Conservation (phyloP, 345 rosid species). For the Hibiscus trionum region DNA sequence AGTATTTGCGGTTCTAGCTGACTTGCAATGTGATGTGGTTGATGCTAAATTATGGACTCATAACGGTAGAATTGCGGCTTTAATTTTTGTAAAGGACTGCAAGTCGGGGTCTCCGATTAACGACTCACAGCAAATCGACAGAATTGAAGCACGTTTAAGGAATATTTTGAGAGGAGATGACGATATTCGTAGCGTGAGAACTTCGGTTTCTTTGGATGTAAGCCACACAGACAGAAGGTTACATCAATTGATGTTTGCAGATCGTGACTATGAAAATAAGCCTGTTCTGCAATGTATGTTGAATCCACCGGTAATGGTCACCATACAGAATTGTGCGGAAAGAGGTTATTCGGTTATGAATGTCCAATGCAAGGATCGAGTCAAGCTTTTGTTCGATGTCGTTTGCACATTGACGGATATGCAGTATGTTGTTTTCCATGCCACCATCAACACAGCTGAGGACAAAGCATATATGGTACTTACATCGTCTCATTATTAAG, state of each 20-base stretch:
- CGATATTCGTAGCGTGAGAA: slow-evolving; percentile 63
- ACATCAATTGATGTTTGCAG: slow-evolving; percentile 96
- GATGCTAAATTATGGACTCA: slow-evolving; percentile 88
- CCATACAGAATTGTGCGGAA: slow-evolving; percentile 83
- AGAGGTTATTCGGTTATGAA: slow-evolving; percentile 79
- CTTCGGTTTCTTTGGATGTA: slow-evolving; percentile 58
- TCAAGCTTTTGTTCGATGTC: slow-evolving; percentile 77
- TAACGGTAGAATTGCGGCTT: slow-evolving; percentile 61
- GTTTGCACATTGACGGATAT: slow-evolving; percentile 95
- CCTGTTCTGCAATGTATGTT: slow-evolving; percentile 30
- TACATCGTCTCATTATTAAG: background rate
- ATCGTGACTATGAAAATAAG: slow-evolving; percentile 77
- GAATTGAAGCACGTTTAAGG: slow-evolving; percentile 52
- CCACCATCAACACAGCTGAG: slow-evolving; percentile 52
- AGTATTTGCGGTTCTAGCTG: slow-evolving; percentile 79
- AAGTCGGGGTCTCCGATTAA: slow-evolving; percentile 54
- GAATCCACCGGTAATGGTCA: slow-evolving; percentile 46
- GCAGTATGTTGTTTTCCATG: slow-evolving; percentile 87
- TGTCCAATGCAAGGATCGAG: slow-evolving; percentile 81
- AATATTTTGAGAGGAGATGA: slow-evolving; percentile 77
- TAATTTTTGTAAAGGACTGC: slow-evolving; percentile 60
- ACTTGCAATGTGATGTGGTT: slow-evolving; percentile 62
- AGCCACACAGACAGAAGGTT: slow-evolving; percentile 83
- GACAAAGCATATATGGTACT: slow-evolving; percentile 71
- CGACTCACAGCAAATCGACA: slow-evolving; percentile 45